phyloP scores from a whole-genome alignment of 2,329 filamentous ascomycete species.

The Thielaviopsis populi region DNA sequence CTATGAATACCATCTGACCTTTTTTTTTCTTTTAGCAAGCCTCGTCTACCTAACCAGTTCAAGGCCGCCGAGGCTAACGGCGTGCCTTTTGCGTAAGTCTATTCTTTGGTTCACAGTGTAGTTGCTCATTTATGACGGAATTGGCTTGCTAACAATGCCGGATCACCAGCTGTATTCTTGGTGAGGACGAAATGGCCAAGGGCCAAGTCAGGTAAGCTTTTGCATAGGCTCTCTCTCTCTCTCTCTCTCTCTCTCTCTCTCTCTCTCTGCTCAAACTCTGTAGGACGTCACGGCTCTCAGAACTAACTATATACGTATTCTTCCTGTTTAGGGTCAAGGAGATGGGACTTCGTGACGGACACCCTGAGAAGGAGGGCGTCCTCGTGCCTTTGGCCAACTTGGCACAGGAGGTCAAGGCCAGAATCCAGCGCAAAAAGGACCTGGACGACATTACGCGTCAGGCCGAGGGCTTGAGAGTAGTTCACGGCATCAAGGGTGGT shows the following conservation, averaged over 20 bases:
- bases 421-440: slow-evolving; percentile 30
- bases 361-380: slow-evolving; percentile 82
- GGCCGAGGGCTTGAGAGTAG: slow-evolving; percentile 33
- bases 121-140: neutral
- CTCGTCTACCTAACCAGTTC: slow-evolving; percentile 78
- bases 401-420: slow-evolving; percentile 43
- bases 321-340: slow-evolving; percentile 47
- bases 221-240: neutral
- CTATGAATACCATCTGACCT: neutral
- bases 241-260: neutral
- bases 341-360: slow-evolving; percentile 56
- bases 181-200: slow-evolving; percentile 71
- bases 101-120: neutral
- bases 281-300: neutral
- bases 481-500: slow-evolving; percentile 30
- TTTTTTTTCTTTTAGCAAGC: slow-evolving; percentile 40
- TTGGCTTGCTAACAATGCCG: slow-evolving; percentile 1
- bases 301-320: neutral
- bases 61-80: slow-evolving; percentile 70
- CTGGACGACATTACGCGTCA: slow-evolving; percentile 30
- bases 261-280: neutral
- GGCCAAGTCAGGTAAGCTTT: slow-evolving; percentile 52
- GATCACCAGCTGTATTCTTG: slow-evolving; percentile 52
- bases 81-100: slow-evolving; percentile 52
- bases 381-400: slow-evolving; percentile 51